These are phyloP conservation scores for Spatholobus suberectus DNA, from an alignment of 306 rosid species.

Conservation along the genomic window DNA sequence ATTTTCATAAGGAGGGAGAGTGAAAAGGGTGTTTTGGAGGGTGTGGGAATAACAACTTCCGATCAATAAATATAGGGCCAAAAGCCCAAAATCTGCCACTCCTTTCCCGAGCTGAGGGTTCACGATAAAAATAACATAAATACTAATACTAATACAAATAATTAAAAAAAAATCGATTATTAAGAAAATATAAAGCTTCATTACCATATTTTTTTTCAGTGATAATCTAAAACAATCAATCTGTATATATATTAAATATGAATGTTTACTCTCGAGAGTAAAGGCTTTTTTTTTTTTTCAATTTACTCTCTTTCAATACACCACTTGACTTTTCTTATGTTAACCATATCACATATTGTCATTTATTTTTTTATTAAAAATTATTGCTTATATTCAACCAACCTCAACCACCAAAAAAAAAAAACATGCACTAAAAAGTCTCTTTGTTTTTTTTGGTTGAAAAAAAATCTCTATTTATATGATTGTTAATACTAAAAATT, in stretches of 20 bases:
- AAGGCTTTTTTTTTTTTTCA: no score
- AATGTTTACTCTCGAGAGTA: background rate
- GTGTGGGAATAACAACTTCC: no score
- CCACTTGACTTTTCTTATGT: background rate
- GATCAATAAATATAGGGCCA: background rate
- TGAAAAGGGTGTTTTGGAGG: no score
- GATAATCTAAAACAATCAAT: background rate
- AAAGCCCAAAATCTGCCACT: background rate
- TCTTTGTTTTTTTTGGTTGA: no score
- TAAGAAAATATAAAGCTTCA: background rate
- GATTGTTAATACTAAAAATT: no score
- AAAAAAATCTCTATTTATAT: no score
- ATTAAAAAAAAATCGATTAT: background rate
- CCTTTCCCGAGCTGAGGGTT: background rate
- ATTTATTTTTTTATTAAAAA: no score
- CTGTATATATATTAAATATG: background rate
- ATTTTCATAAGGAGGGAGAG: no score
- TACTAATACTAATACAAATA: background rate
- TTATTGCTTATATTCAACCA: background rate
- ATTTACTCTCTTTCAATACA: background rate
- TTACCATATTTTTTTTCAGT: background rate
- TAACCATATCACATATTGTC: background rate
- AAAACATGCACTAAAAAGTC: background rate
- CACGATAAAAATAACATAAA: background rate
- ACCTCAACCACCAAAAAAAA: background rate